Evolutionary conservation across 2,329 filamentous ascomycete species (phyloP).

Genomic region (Sporothrix pallida): DNA sequence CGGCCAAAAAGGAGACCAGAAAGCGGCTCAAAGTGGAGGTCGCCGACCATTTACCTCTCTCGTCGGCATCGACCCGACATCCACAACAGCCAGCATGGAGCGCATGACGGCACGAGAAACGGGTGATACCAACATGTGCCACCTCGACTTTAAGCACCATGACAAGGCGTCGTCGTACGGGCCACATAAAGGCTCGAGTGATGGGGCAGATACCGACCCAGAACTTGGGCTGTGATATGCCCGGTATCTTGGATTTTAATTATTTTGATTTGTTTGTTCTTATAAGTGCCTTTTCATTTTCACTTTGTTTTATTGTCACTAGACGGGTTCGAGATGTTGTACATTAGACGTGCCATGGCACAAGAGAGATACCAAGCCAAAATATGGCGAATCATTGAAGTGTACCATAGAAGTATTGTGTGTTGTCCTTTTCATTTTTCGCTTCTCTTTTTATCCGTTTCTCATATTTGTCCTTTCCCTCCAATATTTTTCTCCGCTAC

Average conservation of each 20-base stretch:
- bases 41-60: constrained; percentile 1
- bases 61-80: constrained; percentile 22
- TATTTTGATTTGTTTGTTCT: not conserved
- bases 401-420: no score
- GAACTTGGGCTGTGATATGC: not conserved
- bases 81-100: constrained; percentile 33
- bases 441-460: no score
- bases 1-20: no score
- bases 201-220: not conserved
- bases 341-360: not conserved
- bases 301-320: not conserved
- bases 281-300: not conserved
- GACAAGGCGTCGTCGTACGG: not conserved
- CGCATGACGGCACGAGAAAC: constrained; percentile 30
- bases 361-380: not conserved
- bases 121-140: constrained; percentile 8
- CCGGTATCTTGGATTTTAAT: not conserved
- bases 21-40: not conserved
- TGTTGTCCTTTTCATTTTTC: no score
- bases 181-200: constrained; percentile 10
- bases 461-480: no score
- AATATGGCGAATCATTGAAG: no score
- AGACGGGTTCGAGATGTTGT: not conserved
- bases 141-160: constrained; percentile 3
- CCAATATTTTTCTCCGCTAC: no score